Percentiles rank a stretch among this genome's conserved stretches.
These are phyloP conservation scores for Alternaria alternata DNA, from an alignment of 2,329 filamentous ascomycete species.

Conservation along the genomic window DNA sequence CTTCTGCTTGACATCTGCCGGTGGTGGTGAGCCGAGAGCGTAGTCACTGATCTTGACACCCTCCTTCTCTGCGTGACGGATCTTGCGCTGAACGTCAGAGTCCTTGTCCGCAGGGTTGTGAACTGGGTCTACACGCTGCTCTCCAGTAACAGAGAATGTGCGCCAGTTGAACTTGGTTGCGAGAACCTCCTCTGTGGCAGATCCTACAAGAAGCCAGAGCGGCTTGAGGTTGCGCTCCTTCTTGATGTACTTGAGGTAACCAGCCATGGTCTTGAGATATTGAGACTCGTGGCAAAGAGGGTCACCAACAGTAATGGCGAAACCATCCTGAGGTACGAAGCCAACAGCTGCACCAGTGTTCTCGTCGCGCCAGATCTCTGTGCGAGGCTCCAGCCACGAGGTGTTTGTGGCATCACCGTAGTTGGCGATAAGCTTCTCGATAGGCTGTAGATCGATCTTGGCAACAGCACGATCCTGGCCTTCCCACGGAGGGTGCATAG, in stretches of 20 bases:
- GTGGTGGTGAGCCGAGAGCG: conserved; percentile 67
- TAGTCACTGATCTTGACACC: conserved; percentile 82
- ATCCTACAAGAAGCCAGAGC: conserved; percentile 87
- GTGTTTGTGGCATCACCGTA: conserved; percentile 95
- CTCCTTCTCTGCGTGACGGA: conserved; percentile 81
- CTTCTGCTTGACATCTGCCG: conserved; percentile 72
- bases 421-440: conserved; percentile 91
- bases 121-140: conserved; percentile 82
- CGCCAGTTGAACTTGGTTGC: conserved; percentile 85
- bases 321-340: conserved; percentile 79
- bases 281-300: conserved; percentile 84
- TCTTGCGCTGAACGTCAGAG: conserved; percentile 74
- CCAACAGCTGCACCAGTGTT: conserved; percentile 83
- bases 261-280: conserved; percentile 74
- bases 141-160: conserved; percentile 84
- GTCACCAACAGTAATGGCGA: conserved; percentile 85
- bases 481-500: conserved; percentile 72
- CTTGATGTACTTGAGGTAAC: conserved; percentile 78
- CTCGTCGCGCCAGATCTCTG: conserved; percentile 84
- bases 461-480: conserved; percentile 58
- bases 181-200: conserved; percentile 79
- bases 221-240: conserved; percentile 77
- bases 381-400: conserved; percentile 89
- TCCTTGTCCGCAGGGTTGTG: conserved; percentile 74
- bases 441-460: conserved; percentile 68